phyloP scores from a whole-genome alignment of 495 filamentous ascomycete species.

The Aspergillus mulundensis region DNA sequence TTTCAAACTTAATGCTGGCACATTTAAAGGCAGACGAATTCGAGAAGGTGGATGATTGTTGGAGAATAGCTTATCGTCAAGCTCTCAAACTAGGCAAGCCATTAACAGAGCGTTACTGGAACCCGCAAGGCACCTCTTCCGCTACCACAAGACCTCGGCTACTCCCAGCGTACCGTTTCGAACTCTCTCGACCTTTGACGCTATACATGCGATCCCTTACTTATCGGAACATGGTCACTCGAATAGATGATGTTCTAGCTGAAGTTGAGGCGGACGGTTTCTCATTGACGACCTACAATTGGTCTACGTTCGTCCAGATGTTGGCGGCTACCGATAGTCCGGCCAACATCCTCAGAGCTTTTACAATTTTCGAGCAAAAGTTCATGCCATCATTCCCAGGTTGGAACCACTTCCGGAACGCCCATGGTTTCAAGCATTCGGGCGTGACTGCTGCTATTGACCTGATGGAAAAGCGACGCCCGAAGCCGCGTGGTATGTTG shows the following conservation, averaged over 20 bases:
- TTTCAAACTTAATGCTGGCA: conserved; percentile 62
- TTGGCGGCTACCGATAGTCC: conserved; percentile 39
- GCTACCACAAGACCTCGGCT: conserved; percentile 25
- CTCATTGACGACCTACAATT: conserved; percentile 53
- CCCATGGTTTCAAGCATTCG: conserved; percentile 27
- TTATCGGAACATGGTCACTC: conserved; percentile 38
- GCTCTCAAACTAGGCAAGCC: conserved; percentile 42
- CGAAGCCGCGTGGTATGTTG: conserved; percentile 23
- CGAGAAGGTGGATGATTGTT: conserved; percentile 58
- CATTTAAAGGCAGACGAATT: conserved; percentile 52
- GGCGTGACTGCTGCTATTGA: conserved; percentile 28
- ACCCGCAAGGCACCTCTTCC: not conserved
- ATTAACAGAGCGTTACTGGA: conserved; percentile 18
- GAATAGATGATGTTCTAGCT: conserved; percentile 46
- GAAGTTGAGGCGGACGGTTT: conserved; percentile 60
- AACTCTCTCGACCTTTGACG: conserved; percentile 52
- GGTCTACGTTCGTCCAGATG: conserved; percentile 47
- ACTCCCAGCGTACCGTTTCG: conserved; percentile 52
- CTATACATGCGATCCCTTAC: conserved; percentile 58
- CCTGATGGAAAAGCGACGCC: conserved; percentile 15
- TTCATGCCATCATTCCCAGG: conserved; percentile 74
- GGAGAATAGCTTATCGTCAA: conserved; percentile 55
- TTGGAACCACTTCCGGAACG: conserved; percentile 51
- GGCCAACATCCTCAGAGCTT: conserved; percentile 49
- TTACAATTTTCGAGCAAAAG: conserved; percentile 62